Evolutionary conservation across 352 stramenopile species (phyloP), one percentile per base, ranked within the genome.

Genomic region (Globisporangium cederbergense): DNA sequence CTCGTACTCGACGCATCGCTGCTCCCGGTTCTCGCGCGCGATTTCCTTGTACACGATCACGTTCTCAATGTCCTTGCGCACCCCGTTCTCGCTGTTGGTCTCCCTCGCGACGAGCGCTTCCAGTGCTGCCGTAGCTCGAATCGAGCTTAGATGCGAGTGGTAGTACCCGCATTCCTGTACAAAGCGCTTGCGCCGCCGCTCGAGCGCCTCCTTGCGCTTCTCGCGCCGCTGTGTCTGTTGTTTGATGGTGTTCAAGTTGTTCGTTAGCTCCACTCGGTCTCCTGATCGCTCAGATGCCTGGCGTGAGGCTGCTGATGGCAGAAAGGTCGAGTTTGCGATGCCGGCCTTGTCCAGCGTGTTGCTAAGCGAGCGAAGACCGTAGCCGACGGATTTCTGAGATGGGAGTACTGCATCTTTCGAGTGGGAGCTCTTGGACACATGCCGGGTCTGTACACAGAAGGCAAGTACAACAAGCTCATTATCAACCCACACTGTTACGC

Each of bases 1-100:
- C 2, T 65, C 54, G 52, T 95, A 93, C 28, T 76, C 70, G 59
- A 70, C 63, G 36, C 77, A 67, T 8, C 83, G 81, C 52, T 75
- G 70, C 9, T 62, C 56, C 11, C 83, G 72, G 47, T 95, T 95
- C 66, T 89, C 82, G 0, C 62, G 65, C 42, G 74, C 76, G 56
- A 95, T 73, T 25, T 88, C 72, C 53, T 90, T 91, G 78, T 88
- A 95, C 10, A 76, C 51, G 7, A 88, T 40, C 32, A 93, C 79
- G 38, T 78, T 74, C n/a, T 67, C 64, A 47, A 86, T 78, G 47
- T 78, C 72, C 4, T 68, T 54, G 4, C 66, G 63, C 1, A 83
- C 55, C 0, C 76, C 73, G 11, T 68, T 67, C 25, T 95, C 86
- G 4, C 64, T 73, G 20, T 77, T 77, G 2, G 83, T 91, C 45